Evolutionary conservation across 225 moss, liverwort and hornwort species (phyloP).

Genomic region (Rhytidiadelphus loreus): DNA sequence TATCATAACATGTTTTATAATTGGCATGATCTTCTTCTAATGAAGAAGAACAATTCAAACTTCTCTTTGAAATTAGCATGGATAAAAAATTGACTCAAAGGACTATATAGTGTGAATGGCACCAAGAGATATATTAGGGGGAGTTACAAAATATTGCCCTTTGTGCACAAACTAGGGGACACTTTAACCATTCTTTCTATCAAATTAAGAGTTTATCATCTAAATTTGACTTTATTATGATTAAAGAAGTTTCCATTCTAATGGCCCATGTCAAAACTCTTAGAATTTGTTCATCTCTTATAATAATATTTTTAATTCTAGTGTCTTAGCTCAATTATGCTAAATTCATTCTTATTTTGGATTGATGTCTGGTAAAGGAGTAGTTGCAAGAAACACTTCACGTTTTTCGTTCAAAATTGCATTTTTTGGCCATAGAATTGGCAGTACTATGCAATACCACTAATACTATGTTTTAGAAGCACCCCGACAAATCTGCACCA

Average conservation of each 20-base stretch:
- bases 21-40: background rate
- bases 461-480: too few species aligned
- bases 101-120: background rate
- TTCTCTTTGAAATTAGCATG: too few species aligned
- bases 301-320: background rate
- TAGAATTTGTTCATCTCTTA: background rate
- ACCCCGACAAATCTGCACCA: too few species aligned
- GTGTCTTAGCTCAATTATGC: too few species aligned
- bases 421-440: too few species aligned
- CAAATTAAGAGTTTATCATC: background rate
- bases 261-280: accelerated
- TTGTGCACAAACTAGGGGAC: accelerated
- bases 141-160: background rate
- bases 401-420: too few species aligned
- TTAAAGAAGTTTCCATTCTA: background rate
- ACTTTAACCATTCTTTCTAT: background rate
- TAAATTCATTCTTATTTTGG: background rate
- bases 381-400: too few species aligned
- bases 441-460: too few species aligned
- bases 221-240: background rate
- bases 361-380: background rate
- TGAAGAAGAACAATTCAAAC: background rate
- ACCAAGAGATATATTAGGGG: accelerated
- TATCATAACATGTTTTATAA: background rate
- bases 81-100: too few species aligned